Evolutionary conservation across 75 land plant species (phyloP).

Genomic region (Azolla pinnata): DNA sequence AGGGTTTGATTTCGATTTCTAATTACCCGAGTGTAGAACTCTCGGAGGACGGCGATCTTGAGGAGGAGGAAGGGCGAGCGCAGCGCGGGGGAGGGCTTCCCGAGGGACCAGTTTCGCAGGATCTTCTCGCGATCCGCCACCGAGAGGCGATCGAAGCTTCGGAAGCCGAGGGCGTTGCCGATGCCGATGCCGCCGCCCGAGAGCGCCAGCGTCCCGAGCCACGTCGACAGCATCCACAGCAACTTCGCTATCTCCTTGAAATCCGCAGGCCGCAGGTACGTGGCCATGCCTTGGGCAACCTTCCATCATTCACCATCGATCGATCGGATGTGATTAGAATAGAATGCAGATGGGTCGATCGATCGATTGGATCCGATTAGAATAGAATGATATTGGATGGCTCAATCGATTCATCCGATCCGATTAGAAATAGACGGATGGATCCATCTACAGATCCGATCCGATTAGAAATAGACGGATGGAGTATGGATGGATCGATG

Average conservation of each 20-base stretch:
- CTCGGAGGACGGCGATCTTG: slow-evolving; percentile 7
- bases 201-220: slow-evolving; percentile 8
- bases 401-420: too few relatives aligned
- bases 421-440: too few relatives aligned
- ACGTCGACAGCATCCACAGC: slow-evolving; percentile 17
- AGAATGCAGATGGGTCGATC: too few relatives aligned
- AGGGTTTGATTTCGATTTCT: too few relatives aligned
- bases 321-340: too few relatives aligned
- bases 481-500: too few relatives aligned
- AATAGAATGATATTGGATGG: too few relatives aligned
- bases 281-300: slow-evolving; percentile 1
- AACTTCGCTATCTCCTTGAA: not conserved
- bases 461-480: too few relatives aligned
- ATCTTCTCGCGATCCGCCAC: slow-evolving; percentile 10
- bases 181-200: not conserved
- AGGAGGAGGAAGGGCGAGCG: slow-evolving; percentile 4
- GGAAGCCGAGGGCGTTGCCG: slow-evolving; percentile 4
- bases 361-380: too few relatives aligned
- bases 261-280: not conserved
- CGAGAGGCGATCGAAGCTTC: slow-evolving; percentile 2
- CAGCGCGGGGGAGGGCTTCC: not conserved
- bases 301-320: too few relatives aligned
- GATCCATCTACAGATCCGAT: too few relatives aligned
- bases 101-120: slow-evolving; percentile 8
- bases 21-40: slow-evolving; percentile 14